Conservation (phyloP, 1,139 yeast genomes). For the Taphrina sp. region DNA sequence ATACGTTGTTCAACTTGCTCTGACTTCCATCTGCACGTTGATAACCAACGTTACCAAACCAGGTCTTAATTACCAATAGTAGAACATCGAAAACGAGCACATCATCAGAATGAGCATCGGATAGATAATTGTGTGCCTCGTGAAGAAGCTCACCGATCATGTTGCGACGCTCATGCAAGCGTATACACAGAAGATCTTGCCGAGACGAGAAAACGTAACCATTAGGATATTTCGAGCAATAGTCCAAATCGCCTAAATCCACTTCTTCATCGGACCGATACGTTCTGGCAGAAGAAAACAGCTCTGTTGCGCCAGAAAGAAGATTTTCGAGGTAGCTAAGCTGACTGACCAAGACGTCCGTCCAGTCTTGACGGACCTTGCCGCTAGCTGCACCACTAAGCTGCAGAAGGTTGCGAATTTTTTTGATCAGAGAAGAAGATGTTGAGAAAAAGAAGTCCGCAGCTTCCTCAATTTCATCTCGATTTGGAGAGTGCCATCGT, state of each 20-base stretch:
- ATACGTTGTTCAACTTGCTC: constrained; percentile 50
- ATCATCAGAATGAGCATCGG: constrained; percentile 59
- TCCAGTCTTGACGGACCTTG: constrained; percentile 31
- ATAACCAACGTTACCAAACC: constrained; percentile 81
- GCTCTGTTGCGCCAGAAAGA: constrained; percentile 37
- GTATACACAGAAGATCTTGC: constrained; percentile 55
- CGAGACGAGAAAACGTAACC: constrained; percentile 58
- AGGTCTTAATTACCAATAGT: constrained; percentile 66
- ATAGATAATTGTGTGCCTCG: constrained; percentile 54
- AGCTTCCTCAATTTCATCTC: constrained; percentile 57
- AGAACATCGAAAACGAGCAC: constrained; percentile 66
- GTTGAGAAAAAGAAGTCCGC: constrained; percentile 52
- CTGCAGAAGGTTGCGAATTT: not conserved
- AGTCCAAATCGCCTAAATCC: constrained; percentile 12
- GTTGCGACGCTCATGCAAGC: constrained; percentile 62
- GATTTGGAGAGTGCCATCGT: constrained; percentile 72
- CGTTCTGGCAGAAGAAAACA: constrained; percentile 33
- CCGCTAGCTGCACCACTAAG: constrained; percentile 12
- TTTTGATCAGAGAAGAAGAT: constrained; percentile 11
- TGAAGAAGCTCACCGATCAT: constrained; percentile 69
- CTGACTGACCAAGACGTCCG: constrained; percentile 28
- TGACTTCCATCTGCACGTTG: constrained; percentile 65
- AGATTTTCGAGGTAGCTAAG: constrained; percentile 28
- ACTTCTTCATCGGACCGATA: constrained; percentile 24
- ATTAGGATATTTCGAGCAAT: constrained; percentile 43